These are phyloP conservation scores for Leucaena leucocephala DNA, from an alignment of 306 rosid species.

Conservation along the genomic window DNA sequence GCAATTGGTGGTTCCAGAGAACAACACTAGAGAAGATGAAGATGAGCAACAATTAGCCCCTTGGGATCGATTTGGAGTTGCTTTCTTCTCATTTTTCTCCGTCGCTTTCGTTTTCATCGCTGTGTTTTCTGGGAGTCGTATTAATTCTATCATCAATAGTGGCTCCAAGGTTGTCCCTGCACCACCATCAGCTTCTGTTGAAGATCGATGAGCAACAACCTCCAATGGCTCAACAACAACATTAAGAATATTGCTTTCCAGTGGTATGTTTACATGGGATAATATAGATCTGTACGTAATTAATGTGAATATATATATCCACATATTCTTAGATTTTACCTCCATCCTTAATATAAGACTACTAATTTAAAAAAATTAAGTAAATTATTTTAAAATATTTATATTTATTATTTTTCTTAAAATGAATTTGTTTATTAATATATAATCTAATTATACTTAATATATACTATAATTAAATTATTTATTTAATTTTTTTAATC, in stretches of 20 bases:
- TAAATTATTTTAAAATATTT: no score
- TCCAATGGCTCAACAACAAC: not conserved
- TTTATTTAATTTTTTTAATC: no score
- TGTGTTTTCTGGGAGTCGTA: slow-evolving; percentile 36
- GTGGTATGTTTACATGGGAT: not conserved
- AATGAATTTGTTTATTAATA: no score
- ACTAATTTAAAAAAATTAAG: no score
- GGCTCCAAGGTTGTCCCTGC: slow-evolving; percentile 46
- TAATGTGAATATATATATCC: no score
- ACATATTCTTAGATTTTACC: no score
- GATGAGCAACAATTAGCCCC: slow-evolving; percentile 29
- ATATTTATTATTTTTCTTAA: no score
- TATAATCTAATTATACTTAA: no score
- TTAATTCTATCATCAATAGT: slow-evolving; percentile 21
- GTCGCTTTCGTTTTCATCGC: slow-evolving; percentile 43
- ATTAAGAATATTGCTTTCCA: not conserved
- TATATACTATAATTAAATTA: no score
- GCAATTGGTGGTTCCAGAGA: slow-evolving; percentile 22
- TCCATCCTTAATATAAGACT: no score
- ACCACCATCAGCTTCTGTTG: not conserved
- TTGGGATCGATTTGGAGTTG: slow-evolving; percentile 44
- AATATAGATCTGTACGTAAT: no score
- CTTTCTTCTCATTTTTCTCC: slow-evolving; percentile 38
- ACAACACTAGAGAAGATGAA: slow-evolving; percentile 6
- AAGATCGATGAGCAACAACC: not conserved